These are phyloP conservation scores for Solanum medicagineum DNA, from an alignment of 257 asterid genomes.

Conservation along the genomic window DNA sequence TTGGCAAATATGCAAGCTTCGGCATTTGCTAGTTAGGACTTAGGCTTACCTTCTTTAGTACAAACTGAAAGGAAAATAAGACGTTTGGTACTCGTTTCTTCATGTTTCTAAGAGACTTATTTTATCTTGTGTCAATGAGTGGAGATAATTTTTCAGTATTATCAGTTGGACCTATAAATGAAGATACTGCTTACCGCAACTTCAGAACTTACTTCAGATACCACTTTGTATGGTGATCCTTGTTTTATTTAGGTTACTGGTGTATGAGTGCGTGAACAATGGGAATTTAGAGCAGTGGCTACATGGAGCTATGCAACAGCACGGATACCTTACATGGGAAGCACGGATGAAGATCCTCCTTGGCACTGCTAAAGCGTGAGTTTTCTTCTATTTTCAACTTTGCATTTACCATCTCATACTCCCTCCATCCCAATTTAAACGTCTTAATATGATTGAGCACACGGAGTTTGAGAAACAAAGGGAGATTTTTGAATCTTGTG, in stretches of 20 bases:
- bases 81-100: not conserved
- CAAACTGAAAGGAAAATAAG: not conserved
- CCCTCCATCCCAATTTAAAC: not conserved
- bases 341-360: conserved; percentile 42
- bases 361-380: conserved; percentile 49
- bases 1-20: not conserved
- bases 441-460: not conserved
- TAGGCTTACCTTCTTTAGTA: not conserved
- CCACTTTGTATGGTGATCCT: not conserved
- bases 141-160: not conserved
- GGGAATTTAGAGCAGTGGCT: conserved; percentile 94
- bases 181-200: not conserved
- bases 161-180: not conserved
- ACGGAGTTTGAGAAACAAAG: not conserved
- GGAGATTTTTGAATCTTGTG: not conserved
- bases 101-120: not conserved
- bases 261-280: conserved; percentile 70
- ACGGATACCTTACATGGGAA: conserved; percentile 47
- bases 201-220: not conserved
- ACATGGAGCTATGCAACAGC: conserved; percentile 43
- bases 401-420: not conserved
- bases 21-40: not conserved
- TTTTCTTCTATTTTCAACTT: not conserved
- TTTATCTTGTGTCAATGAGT: not conserved
- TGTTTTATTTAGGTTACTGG: conserved; percentile 37